Base-by-base conservation (phyloP, 2,329 filamentous ascomycete species). In the Fonsecaea pugnacius region DNA sequence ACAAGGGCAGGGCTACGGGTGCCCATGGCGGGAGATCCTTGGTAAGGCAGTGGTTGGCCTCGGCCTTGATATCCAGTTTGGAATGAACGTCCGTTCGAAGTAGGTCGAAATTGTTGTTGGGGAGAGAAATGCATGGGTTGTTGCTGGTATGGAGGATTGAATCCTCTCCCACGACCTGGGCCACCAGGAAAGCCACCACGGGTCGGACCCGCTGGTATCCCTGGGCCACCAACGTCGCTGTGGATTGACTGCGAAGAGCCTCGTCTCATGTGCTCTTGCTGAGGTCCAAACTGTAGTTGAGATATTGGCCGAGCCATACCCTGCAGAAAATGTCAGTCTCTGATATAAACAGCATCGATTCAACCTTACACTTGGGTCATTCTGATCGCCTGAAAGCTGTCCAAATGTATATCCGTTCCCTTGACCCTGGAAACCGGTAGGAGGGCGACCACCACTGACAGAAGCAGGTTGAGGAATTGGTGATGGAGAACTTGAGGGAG, bases 401-500 rank as follows among this genome's bases (percentile, higher is more conserved):
- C 93, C 93, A 81, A 96, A 97, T 71, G 82, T 85, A 58, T 91
- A 86, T 77, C 89, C 88, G 73, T 87, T 89, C 60, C 85, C 85
- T 70, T 89, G 87, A 69, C 88, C 88, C 70, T 89, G 84, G 69
- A 92, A 84, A 69, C 85, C 86, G 36, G 91, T 89, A 51, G 92
- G 92, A 71, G 93, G 93, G 73, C 92, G 83, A 61, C 88, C 91
- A 71, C 92, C 92, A 73, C 92, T 95, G 73, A 89, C 91, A 36
- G 89, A 88, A 60, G 89, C 87, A 58, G 92, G 91, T 77, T 94
- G 91, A 35, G 95, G 94, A 72, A 98, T 98, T 4, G 95, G 95
- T 48, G 91, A 94, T 3, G 95, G 95, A 52, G 94, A 97, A 71
- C 90, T 89, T 55, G 91, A 88, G 5, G 95, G 95, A 52, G 93